Evolutionary conservation across 106 monocot genomes (phyloP), one percentile per base, ranked within the genome.

Genomic region (Platanthera zijinensis): DNA sequence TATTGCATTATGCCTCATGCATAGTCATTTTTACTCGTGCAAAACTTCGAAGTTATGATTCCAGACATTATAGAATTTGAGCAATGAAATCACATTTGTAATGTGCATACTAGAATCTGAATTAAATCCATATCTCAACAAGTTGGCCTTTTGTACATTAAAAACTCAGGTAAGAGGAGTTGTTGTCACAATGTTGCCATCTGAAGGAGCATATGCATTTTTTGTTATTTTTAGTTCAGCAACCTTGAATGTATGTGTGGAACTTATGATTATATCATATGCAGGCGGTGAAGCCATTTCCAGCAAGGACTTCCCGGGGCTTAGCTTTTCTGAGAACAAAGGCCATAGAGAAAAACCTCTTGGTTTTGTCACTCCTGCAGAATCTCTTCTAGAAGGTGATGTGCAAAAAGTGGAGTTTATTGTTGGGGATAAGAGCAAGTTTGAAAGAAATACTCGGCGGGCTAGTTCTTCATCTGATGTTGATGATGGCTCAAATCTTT

Each of bases 391-490:
- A 51, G 78, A 79, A 66, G 85, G 76, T 52, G 89, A 89, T 78
- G 75, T 83, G 52, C 91, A 83, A 71, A 94, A 91, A 13, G 94
- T 91, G 72, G 91, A 93, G 80, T 67, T 97, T 79, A 91, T 97
- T 86, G 89, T 93, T 75, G 96, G 96, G 19, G 96, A 97, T 77
- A 72, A 83, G 8, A 94, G 84, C 82, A 97, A 97, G 69, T 93
- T 97, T 78, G 86, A 71, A 72, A 61, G 71, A 30, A 46, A 73
- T 76, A 57, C 68, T 57, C 66, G 81, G 47, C 52, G 61, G 59
- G 50, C 56, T 62, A 52, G 59, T 51, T 64, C 51, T 69, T 68
- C 80, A 74, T 47, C 72, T 15, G 77, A 57, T 59, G 75, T 79
- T 64, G 76, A 79, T 73, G 83, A 78, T 51, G 73, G 74, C 57